Base-by-base conservation (phyloP, 352 stramenopile genomes). In the Pythium apleroticum region DNA sequence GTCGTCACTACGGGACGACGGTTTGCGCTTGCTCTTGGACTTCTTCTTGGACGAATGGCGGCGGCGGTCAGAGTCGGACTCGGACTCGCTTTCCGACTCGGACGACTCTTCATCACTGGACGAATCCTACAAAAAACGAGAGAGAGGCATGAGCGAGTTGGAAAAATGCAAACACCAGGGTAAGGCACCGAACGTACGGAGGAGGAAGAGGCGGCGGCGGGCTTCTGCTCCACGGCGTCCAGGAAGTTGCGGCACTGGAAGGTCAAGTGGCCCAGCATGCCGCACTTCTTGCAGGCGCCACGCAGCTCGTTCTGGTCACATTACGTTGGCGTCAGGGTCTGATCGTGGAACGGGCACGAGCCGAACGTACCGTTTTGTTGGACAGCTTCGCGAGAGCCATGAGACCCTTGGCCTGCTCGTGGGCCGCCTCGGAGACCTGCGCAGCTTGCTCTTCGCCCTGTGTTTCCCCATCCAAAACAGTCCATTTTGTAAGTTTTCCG, bases 321-420 rank as follows among this genome's bases (percentile, higher is more conserved):
- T n/a, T n/a, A n/a, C n/a, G n/a, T n/a, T n/a, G n/a, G 37, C 12
- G 37, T 46, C 37, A 46, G 37, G 2, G 3, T 22, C 11, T 11
- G 11, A 15, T 10, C 12, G 48, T 35, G 10, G 1, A 24, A 50
- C 20, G 14, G 41, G 31, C 11, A 45, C 31, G 41, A 35, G 50
- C 20, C 17, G 14, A 56, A 75, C 76, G 39, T 55, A 97, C 92
- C 41, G 80, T 89, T 24, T 98, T 79, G 78, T 98, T 99, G 55
- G 97, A 98, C 54, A 97, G 84, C 69, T 97, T 94, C 31, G 92
- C 96, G 52, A 99, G 80, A 60, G 94, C 90, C 86, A 98, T 96
- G 55, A 99, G 80, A 6, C 91, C 91, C 52, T 96, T 86, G 17
- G 91, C 88, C 63, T 98, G 95, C 74, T 98, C 90, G 55, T 87